Base-by-base conservation (phyloP, 257 asterid species). In the Petrea volubilis region DNA sequence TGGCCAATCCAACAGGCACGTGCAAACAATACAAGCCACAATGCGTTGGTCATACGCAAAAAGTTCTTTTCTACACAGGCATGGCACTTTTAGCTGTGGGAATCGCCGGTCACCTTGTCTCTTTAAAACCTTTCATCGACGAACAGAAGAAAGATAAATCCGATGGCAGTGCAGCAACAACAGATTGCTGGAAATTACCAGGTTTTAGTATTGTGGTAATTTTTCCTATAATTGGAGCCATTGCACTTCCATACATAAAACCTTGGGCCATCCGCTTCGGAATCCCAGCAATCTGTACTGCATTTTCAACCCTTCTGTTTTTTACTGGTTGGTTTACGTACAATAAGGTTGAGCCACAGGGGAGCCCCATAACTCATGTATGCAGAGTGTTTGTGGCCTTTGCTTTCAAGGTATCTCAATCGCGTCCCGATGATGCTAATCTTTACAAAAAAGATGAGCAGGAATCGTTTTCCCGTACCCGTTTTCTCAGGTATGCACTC, bases 241-340 rank as follows among this genome's bases (percentile, higher is more conserved):
- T 83, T 60, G 84, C 81, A 23, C 83, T 86, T 2, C 91, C 92
- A 1, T 84, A 84, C 63, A 68, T 88, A 65, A 82, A 78, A 5
- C 90, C 79, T 0, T 88, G 96, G 92, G 41, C 63, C 5, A 38
- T 75, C 38, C 80, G 81, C 3, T 86, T 88, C 56, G 90, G 87
- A 21, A 74, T 86, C 7, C 87, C 92, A 0, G 92, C 87, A 38
- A 74, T 77, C 6, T 82, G 82, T 74, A 72, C 81, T 11, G 70
- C 57, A 3, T 34, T 77, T 44, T 89, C 88, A 10, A 74, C 73
- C 24, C 2, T 84, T 46, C 28, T 71, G 1, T 90, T 87, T 41
- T 33, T 78, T 13, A 76, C 44, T 0, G 89, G 91, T 21, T 75
- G 74, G n/a, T 4, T 53, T 11, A 13, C 13, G 0, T 87, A 83